phyloP scores from a whole-genome alignment of 2,329 filamentous ascomycete species.

The Colletotrichum chlorophyti region DNA sequence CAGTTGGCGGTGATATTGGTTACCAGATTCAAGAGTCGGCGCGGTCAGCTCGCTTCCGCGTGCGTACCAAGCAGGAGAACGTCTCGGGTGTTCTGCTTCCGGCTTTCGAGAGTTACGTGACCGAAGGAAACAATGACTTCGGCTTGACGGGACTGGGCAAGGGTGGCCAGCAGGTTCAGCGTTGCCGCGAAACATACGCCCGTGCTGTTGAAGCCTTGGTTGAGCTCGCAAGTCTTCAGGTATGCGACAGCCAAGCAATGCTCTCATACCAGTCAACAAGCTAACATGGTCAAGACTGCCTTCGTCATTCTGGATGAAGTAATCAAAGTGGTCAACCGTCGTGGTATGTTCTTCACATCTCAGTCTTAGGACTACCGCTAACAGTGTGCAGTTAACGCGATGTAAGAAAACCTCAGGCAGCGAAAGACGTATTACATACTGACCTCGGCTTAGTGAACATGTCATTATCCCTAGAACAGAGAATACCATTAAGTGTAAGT shows the following conservation, averaged over 20 bases:
- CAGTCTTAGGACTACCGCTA: background rate
- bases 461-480: constrained; percentile 98
- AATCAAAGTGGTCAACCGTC: constrained; percentile 97
- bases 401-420: constrained; percentile 62
- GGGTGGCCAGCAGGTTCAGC: constrained; percentile 95
- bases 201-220: constrained; percentile 95
- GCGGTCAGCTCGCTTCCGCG: constrained; percentile 88
- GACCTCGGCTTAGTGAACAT: constrained; percentile 66
- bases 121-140: constrained; percentile 93
- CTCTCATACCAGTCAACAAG: background rate
- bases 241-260: constrained; percentile 36
- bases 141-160: constrained; percentile 94
- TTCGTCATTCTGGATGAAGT: constrained; percentile 99
- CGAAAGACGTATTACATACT: no score
- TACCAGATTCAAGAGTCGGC: constrained; percentile 98
- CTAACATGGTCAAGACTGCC: constrained; percentile 68
- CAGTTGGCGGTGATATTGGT: constrained; percentile 91
- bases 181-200: constrained; percentile 94
- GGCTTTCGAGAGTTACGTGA: constrained; percentile 88
- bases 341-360: constrained; percentile 64
- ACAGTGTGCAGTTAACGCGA: constrained; percentile 77
- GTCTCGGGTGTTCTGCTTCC: constrained; percentile 96
- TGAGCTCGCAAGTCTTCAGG: constrained; percentile 90
- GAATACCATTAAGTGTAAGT: constrained; percentile 96
- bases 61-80: constrained; percentile 97